Conservation (phyloP, 2,329 filamentous ascomycete species). For the Endoconidiophora laricicola region DNA sequence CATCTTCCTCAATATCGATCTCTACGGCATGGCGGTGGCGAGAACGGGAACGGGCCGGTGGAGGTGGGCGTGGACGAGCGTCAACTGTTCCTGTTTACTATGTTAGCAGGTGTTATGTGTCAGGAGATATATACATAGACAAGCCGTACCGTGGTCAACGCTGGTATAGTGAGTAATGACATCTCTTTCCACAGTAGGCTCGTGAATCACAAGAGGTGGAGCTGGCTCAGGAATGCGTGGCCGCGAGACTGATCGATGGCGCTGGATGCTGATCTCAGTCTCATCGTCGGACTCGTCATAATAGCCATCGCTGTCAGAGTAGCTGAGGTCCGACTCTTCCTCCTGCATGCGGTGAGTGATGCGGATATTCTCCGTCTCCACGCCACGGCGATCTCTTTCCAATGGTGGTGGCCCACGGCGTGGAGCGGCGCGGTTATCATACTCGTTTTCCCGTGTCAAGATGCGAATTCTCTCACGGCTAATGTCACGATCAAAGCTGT, state of each 20-base stretch:
- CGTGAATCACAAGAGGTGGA: slow-evolving; percentile 50
- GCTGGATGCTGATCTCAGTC: neutral
- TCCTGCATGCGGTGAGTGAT: neutral
- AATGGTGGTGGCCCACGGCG: neutral
- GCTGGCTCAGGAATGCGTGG: slow-evolving; percentile 22
- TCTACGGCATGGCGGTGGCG: slow-evolving; percentile 33
- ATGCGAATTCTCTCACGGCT: neutral
- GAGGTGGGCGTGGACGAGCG: slow-evolving; percentile 28
- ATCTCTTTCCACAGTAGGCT: slow-evolving; percentile 71
- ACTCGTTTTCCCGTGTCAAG: neutral
- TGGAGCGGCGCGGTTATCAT: neutral
- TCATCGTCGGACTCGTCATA: neutral
- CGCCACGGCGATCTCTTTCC: neutral
- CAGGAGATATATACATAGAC: neutral
- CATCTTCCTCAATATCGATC: slow-evolving; percentile 36
- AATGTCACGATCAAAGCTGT: neutral
- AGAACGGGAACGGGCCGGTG: slow-evolving; percentile 34
- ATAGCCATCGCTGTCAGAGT: neutral
- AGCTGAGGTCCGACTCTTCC: neutral
- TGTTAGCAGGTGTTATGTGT: neutral
- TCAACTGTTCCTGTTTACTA: slow-evolving; percentile 9
- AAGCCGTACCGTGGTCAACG: slow-evolving; percentile 61
- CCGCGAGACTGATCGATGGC: neutral
- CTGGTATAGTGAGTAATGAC: slow-evolving; percentile 79
- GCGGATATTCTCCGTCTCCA: neutral